phyloP scores from a whole-genome alignment of 2,329 filamentous ascomycete species.

The Colletotrichum brevisporum region DNA sequence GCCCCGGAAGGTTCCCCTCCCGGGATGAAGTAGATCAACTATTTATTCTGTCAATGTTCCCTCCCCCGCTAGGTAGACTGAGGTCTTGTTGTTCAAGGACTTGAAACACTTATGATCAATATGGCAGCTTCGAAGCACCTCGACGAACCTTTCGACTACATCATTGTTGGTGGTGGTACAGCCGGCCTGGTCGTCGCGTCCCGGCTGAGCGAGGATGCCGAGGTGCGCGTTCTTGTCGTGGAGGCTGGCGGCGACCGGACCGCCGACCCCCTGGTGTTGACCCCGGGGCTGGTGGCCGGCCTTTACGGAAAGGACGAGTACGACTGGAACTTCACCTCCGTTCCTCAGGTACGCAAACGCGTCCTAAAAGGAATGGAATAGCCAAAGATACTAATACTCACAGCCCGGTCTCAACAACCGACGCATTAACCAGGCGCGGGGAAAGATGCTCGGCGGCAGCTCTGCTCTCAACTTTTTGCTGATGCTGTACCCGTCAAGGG shows the following conservation, averaged over 20 bases:
- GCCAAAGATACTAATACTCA: too few species aligned
- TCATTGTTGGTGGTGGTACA: conserved; percentile 51
- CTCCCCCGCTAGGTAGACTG: neutral
- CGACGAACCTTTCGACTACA: conserved; percentile 43
- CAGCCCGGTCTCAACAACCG: too few species aligned
- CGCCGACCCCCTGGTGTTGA: conserved; percentile 39
- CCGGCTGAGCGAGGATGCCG: conserved; percentile 47
- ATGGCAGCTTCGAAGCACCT: conserved; percentile 5
- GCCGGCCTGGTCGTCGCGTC: conserved; percentile 51
- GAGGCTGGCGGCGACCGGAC: conserved; percentile 45
- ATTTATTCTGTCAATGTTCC: too few species aligned
- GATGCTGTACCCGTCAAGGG: too few species aligned
- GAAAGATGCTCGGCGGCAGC: too few species aligned
- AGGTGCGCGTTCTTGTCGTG: conserved; percentile 45
- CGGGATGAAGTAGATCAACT: too few species aligned
- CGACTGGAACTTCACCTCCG: conserved; percentile 46
- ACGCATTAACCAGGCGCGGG: too few species aligned
- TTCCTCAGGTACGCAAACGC: conserved; percentile 18
- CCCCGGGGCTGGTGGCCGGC: conserved; percentile 40
- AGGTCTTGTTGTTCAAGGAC: neutral
- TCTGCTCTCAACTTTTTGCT: too few species aligned
- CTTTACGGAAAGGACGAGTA: conserved; percentile 43
- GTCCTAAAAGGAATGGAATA: too few species aligned
- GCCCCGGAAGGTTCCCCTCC: too few species aligned
- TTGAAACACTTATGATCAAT: neutral